A percentile compares a stretch with the other conserved stretches of the same genome.
These are phyloP conservation scores for Solanum stenotomum DNA, from an alignment of 257 asterid species.

Conservation along the genomic window DNA sequence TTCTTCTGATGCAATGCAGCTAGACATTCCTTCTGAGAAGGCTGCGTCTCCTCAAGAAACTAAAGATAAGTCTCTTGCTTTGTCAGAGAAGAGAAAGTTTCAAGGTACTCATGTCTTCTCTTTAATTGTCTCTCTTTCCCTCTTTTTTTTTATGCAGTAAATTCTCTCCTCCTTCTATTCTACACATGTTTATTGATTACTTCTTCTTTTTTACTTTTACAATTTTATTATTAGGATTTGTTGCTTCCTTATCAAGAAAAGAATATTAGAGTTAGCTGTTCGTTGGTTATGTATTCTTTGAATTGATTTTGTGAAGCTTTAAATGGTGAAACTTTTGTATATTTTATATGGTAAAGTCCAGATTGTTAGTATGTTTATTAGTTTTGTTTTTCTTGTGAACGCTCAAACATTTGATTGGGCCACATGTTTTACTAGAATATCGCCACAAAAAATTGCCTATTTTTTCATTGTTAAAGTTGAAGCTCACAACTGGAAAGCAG, in stretches of 20 bases:
- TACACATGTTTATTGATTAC: neutral
- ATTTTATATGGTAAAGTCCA: neutral
- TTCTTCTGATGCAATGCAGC: slow-evolving; percentile 1
- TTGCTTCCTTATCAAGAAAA: neutral
- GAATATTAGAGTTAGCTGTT: neutral
- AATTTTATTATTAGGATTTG: neutral
- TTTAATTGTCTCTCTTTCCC: neutral
- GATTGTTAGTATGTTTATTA: neutral
- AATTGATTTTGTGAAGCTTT: neutral
- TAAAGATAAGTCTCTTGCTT: neutral
- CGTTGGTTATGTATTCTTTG: neutral
- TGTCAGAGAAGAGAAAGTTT: slow-evolving; percentile 18
- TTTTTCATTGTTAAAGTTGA: neutral
- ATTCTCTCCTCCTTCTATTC: neutral
- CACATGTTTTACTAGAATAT: neutral
- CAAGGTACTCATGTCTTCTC: slow-evolving; percentile 11
- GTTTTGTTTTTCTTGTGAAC: neutral
- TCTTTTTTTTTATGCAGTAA: neutral
- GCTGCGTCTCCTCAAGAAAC: slow-evolving; percentile 6
- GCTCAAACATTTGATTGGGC: neutral
- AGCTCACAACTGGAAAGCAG: neutral
- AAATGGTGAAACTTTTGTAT: neutral
- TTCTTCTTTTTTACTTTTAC: neutral
- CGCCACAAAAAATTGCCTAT: neutral
- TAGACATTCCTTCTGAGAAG: slow-evolving; percentile 4